These are phyloP conservation scores for Podila epigama DNA, from an alignment of 192 early-diverging fungal species.

Conservation along the genomic window DNA sequence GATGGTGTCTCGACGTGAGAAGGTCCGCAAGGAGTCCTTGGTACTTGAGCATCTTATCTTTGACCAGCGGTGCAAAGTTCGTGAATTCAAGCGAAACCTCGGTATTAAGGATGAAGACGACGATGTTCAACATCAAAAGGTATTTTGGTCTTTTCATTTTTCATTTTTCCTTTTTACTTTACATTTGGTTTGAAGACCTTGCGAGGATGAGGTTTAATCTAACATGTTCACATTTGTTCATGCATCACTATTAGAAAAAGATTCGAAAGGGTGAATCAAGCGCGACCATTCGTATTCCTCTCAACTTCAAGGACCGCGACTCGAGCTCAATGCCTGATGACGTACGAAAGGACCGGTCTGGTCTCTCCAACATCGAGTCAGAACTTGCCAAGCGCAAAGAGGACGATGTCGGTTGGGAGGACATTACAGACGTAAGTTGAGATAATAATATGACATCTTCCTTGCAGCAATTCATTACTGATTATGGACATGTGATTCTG, in stretches of 20 bases:
- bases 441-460: too few species aligned
- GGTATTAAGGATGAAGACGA: conserved; percentile 70
- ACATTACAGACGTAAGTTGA: conserved; percentile 74
- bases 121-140: conserved; percentile 35
- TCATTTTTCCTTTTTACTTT: too few species aligned
- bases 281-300: conserved; percentile 69
- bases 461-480: not conserved
- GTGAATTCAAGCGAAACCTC: conserved; percentile 69
- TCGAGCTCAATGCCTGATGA: conserved; percentile 46
- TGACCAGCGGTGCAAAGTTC: conserved; percentile 68
- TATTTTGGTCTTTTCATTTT: too few species aligned
- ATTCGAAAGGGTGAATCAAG: conserved; percentile 47
- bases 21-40: conserved; percentile 74
- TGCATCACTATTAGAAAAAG: conserved; percentile 44
- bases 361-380: conserved; percentile 58
- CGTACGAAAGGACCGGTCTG: conserved; percentile 42
- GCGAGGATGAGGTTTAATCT: too few species aligned
- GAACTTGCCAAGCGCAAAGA: conserved; percentile 63
- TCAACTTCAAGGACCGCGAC: conserved; percentile 59
- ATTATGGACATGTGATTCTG: not conserved
- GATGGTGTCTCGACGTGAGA: conserved; percentile 81
- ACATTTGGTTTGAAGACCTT: too few species aligned
- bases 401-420: conserved; percentile 71
- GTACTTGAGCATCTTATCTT: conserved; percentile 81
- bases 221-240: conserved; percentile 1